These are phyloP conservation scores for Aotearoamyces nothofagi DNA, from an alignment of 2,329 filamentous ascomycete genomes.

Conservation along the genomic window DNA sequence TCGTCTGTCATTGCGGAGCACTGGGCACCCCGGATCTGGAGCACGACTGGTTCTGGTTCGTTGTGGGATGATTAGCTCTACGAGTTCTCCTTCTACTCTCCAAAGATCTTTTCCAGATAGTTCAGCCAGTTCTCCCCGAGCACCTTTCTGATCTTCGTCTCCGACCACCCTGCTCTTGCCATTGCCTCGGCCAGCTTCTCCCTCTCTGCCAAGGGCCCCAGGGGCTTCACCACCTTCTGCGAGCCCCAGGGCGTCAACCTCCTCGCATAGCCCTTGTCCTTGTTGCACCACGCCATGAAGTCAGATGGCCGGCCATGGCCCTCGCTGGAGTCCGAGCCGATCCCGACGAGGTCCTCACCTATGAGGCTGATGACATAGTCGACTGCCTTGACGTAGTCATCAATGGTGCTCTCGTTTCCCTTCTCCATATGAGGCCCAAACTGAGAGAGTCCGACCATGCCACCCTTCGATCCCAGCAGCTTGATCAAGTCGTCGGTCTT, in stretches of 20 bases:
- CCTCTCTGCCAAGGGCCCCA: constrained; percentile 22
- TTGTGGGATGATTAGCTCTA: too few species aligned
- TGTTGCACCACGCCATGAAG: constrained; percentile 26
- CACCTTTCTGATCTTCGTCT: constrained; percentile 23
- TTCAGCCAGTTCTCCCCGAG: constrained; percentile 24
- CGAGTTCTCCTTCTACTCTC: too few species aligned
- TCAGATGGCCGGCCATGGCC: constrained; percentile 23
- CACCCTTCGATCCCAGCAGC: constrained; percentile 21
- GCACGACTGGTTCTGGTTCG: too few species aligned
- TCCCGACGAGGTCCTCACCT: constrained; percentile 23
- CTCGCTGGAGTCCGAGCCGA: constrained; percentile 24
- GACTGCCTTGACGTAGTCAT: constrained; percentile 24
- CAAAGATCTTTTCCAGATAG: constrained; percentile 22
- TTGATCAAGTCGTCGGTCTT: constrained; percentile 23
- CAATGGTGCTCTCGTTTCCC: constrained; percentile 25
- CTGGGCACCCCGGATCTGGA: too few species aligned
- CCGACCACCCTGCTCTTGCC: constrained; percentile 22
- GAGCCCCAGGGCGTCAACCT: constrained; percentile 24
- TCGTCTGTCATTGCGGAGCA: too few species aligned
- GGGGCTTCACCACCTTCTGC: constrained; percentile 24
- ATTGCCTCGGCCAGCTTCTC: constrained; percentile 21
- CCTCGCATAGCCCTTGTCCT: constrained; percentile 24
- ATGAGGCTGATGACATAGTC: constrained; percentile 28
- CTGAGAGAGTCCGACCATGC: constrained; percentile 24
- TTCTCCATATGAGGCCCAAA: constrained; percentile 25